phyloP scores from a whole-genome alignment of 202 grass and related monocot genomes.

The Elaeis oleifera region DNA sequence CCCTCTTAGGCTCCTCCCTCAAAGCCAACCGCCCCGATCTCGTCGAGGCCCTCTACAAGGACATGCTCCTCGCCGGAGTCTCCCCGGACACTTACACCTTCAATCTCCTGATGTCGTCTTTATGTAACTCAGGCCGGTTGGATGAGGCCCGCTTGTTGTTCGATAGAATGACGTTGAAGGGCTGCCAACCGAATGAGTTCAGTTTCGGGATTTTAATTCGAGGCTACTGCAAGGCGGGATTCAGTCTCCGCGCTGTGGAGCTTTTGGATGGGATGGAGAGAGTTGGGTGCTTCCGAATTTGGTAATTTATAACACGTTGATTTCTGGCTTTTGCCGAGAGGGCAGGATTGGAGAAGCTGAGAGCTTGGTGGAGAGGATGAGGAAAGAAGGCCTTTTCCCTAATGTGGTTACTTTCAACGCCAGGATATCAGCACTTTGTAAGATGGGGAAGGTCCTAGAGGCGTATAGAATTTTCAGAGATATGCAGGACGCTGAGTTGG shows the following conservation, averaged over 20 bases:
- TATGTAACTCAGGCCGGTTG: constrained; percentile 56
- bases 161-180: constrained; percentile 55
- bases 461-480: constrained; percentile 85
- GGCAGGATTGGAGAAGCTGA: constrained; percentile 64
- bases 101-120: constrained; percentile 51
- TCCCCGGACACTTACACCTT: constrained; percentile 63
- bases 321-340: constrained; percentile 77
- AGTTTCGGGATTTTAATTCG: constrained; percentile 70
- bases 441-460: constrained; percentile 52
- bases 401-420: constrained; percentile 91
- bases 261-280: constrained; percentile 57
- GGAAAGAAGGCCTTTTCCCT: constrained; percentile 39
- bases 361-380: constrained; percentile 68
- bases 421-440: constrained; percentile 85
- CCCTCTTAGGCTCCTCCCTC: constrained; percentile 61
- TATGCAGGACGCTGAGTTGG: constrained; percentile 66
- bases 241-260: constrained; percentile 33
- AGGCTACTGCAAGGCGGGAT: constrained; percentile 48
- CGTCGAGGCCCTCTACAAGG: constrained; percentile 70
- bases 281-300: constrained; percentile 37
- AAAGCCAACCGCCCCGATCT: constrained; percentile 42
- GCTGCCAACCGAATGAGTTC: constrained; percentile 48
- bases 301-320: constrained; percentile 82
- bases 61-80: constrained; percentile 56
- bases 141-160: constrained; percentile 70